Base-by-base conservation (phyloP, 805 yeast species). In the Cyberlindnera mycetangii region DNA sequence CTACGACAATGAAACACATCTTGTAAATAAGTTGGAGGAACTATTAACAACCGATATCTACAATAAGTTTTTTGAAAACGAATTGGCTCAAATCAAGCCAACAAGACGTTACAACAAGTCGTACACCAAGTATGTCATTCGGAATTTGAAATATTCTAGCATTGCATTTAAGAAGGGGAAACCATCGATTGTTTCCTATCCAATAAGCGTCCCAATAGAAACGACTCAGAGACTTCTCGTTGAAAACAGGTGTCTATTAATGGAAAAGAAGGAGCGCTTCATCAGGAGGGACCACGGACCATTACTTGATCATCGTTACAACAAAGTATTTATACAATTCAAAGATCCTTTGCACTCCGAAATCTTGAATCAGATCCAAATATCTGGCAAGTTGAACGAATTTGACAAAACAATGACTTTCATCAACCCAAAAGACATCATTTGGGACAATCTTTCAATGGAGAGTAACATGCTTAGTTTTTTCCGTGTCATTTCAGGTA, bases 291-390 rank as follows among this genome's bases (percentile, higher is more conserved):
- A 57, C 17, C 49, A 42, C 9, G 45, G 61, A 3, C 62, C 61
- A 1, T 31, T 57, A 37, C 50, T 48, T 33, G 62, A 59, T 31
- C 58, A 54, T 31, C 54, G 54, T 20, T 59, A 55, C 45, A 69
- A 70, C 40, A 78, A 75, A 46, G 76, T 78, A 0, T 83, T 89
- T 50, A 66, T 89, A 16, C 76, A 77, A 53, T 89, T 89, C 59
- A 67, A 72, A 25, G 67, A 72, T 6, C 76, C 76, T 27, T 54
- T 70, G 4, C 76, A 81, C 1, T 83, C 90, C 0, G 79, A 80
- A 48, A 69, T 83, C 24, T 81, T 87, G 0, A 78, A 76, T 40
- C 89, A 87, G 55, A 61, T 82, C 3, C 59, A 80, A 10, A 56
- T 80, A 1, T 68, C 77, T 1, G 64, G 69, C 33, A 52, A 60